phyloP scores from a whole-genome alignment of 345 rosid species.

The Salix viminalis region DNA sequence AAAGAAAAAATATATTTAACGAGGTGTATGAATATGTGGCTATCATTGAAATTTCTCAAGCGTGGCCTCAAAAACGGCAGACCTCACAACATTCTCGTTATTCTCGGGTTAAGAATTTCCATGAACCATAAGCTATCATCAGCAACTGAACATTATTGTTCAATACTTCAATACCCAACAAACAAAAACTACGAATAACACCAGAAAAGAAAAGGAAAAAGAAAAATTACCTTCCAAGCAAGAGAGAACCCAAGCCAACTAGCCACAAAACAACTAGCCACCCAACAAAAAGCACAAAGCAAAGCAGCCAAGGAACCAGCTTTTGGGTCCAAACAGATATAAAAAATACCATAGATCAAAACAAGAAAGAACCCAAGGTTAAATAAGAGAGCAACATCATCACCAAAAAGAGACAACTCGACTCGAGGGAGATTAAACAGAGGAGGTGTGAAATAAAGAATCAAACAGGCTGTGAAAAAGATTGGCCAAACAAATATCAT shows the following conservation, averaged over 20 bases:
- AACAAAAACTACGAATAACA: not conserved
- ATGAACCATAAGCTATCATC: not conserved
- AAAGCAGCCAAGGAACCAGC: constrained; percentile 60
- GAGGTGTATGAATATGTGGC: not conserved
- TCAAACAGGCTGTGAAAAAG: constrained; percentile 45
- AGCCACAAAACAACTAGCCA: constrained; percentile 37
- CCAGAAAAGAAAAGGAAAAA: not conserved
- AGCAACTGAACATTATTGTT: not conserved
- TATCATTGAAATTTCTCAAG: not conserved
- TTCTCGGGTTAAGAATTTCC: not conserved
- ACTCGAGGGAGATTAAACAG: constrained; percentile 33
- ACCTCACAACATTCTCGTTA: not conserved
- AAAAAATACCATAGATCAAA: constrained; percentile 40
- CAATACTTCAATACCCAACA: not conserved
- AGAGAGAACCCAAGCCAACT: constrained; percentile 45
- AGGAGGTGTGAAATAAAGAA: constrained; percentile 52
- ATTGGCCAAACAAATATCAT: constrained; percentile 64
- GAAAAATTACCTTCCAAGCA: constrained; percentile 45
- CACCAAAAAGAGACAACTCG: constrained; percentile 32
- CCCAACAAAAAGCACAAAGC: constrained; percentile 46
- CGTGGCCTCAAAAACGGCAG: not conserved
- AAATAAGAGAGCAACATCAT: constrained; percentile 28
- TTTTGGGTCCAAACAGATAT: constrained; percentile 46
- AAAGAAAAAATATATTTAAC: not conserved
- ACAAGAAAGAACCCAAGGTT: constrained; percentile 49